Base-by-base conservation (phyloP, 257 asterid species). In the Prunella vulgaris region DNA sequence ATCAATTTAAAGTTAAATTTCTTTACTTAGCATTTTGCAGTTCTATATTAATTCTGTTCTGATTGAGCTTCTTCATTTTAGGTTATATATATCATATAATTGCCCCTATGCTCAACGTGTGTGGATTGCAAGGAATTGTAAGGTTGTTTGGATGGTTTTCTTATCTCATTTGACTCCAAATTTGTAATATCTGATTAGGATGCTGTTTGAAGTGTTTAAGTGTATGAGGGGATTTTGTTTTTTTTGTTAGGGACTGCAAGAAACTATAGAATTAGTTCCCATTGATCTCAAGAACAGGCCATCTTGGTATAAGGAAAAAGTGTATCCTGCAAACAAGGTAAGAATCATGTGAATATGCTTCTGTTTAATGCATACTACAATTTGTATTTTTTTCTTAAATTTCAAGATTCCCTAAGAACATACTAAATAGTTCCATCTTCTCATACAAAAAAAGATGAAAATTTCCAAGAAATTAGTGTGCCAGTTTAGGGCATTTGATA, bases 31-130 rank as follows among this genome's bases (percentile, higher is more conserved):
- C 5, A 10, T 25, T 56, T 27, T 10, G 25, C 28, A 3, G 3
- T 28, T 56, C 25, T 44, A 9, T 0, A 30, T 46, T 18, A 25
- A 69, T 60, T 57, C 7, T 30, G 2, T 62, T 56, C 42, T 75
- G 42, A 60, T 78, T 69, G 33, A 10, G 18, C 53, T 69, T 80
- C 61, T 65, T 74, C 64, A 64, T 75, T 79, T 74, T 76, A 91
- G 97, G 96, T 83, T 91, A 70, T 88, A 91, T 81, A 84, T 85
- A 75, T 87, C 97, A 33, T 91, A 87, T 81, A 32, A 79, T 3
- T 88, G 97, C 82, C 97, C 97, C 0, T 91, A 79, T 80, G 96
- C 97, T 32, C 97, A 87, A 75, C 97, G 97, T 42, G 83, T 64
- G 44, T 91, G 97, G 97, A 91, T 91, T 69, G 44, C 96, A 14